Percentiles rank a stretch among this genome's conserved stretches.
phyloP scores from a whole-genome alignment of 768 basidiomycete genomes.

The Russula brevipes region DNA sequence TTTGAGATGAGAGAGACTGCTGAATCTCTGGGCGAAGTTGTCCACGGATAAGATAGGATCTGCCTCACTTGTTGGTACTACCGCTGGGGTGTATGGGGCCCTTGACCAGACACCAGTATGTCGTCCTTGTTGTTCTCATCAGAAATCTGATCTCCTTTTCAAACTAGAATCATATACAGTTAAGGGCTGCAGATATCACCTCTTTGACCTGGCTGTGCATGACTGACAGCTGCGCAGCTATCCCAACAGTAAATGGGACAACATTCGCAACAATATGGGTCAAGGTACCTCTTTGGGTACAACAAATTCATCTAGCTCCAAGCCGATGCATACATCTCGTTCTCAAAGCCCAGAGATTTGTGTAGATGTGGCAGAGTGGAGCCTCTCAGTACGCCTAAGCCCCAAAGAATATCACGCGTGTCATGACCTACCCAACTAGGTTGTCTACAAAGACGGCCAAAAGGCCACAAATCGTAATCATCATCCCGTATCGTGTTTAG shows the following conservation, averaged over 20 bases:
- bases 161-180: conserved; percentile 57
- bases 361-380: conserved; percentile 46
- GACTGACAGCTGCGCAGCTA: conserved; percentile 36
- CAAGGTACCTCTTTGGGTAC: conserved; percentile 21
- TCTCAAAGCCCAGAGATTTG: conserved; percentile 34
- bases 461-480: conserved; percentile 43
- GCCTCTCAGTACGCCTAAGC: conserved; percentile 33
- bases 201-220: too few relatives aligned
- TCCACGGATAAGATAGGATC: conserved; percentile 34
- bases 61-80: conserved; percentile 51
- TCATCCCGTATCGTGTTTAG: not conserved
- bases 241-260: conserved; percentile 28
- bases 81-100: conserved; percentile 42
- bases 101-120: conserved; percentile 51
- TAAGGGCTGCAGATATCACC: conserved; percentile 16
- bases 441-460: conserved; percentile 44
- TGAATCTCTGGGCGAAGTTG: not conserved
- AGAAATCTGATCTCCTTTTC: not conserved
- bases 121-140: not conserved
- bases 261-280: conserved; percentile 45
- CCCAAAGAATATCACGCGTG: not conserved
- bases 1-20: conserved; percentile 13
- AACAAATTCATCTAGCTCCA: conserved; percentile 16
- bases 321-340: conserved; percentile 28
- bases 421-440: conserved; percentile 28